Evolutionary conservation across 2,329 filamentous ascomycete species (phyloP), one percentile per base, ranked within the genome.

Genomic region (Bertia moriformis): DNA sequence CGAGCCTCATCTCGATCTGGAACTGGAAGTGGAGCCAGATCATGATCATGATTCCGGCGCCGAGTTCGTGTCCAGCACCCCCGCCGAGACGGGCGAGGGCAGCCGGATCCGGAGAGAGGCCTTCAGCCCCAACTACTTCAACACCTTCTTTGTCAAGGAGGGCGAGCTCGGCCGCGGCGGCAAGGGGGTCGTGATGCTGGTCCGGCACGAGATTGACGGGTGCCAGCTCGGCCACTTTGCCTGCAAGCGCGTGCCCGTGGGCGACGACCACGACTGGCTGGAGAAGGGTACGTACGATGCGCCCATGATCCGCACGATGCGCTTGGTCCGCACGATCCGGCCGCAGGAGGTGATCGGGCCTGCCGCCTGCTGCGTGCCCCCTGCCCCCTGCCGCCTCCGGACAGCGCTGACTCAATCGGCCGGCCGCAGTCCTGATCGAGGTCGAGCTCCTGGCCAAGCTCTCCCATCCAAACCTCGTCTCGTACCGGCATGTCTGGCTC

Each of bases 401-500:
- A n/a, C 12, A 3, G 3, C 19, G 37, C 39, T 20, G 40, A 4
- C 12, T 14, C 27, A 32, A 18, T 38, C 38, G 20, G 27, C 3
- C 1, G 18, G 3, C 24, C 12, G 20, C 52, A 71, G n/a, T 96
- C 2, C 66, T 98, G 39, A 72, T 91, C 36, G 91, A 98, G 58
- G 93, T 98, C 2, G 87, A 94, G 58, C 67, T 96, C 18, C 71
- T 98, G 18, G 87, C 93, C 49, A 83, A 85, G 49, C 72, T 98
- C 3, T 91, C 86, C 0, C 91, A 98, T 53, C 84, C 88, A 41
- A 98, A 98, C 45, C 67, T 98, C 5, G 91, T 98, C 1, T 93
- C 88, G 0, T 98, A 98, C 56, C 81, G 89, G 4, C 91, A 96
- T 59, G 91, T 94, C 20, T 98, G 91, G 91, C 69, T 98, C 14